Conservation (phyloP, 1,139 yeast species). For the Suhomyces ambrosiae region DNA sequence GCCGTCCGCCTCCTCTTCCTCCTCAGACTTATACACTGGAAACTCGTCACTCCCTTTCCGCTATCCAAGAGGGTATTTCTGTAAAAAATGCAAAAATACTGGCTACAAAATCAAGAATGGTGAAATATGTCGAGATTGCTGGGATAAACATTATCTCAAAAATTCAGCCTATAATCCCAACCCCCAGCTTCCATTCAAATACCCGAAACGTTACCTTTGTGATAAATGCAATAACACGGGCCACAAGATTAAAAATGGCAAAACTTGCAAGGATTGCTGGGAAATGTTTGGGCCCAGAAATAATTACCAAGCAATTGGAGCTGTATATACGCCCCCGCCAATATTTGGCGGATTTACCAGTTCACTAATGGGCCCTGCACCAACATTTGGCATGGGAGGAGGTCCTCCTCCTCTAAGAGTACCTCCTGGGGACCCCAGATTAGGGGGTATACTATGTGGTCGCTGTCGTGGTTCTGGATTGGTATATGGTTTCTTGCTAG, state of each 20-base stretch:
- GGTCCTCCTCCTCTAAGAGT: constrained; percentile 43
- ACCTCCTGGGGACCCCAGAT: constrained; percentile 78
- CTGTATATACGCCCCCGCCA: constrained; percentile 7
- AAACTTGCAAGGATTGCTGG: constrained; percentile 74
- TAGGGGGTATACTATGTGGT: constrained; percentile 82
- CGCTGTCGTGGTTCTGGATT: constrained; percentile 74
- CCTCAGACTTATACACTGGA: constrained; percentile 17
- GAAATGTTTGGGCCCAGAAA: constrained; percentile 56
- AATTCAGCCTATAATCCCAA: constrained; percentile 44
- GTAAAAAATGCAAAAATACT: constrained; percentile 44
- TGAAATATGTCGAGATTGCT: constrained; percentile 39
- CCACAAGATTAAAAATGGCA: constrained; percentile 61
- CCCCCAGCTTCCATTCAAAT: constrained; percentile 43
- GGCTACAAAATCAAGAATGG: constrained; percentile 38
- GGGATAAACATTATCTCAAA: constrained; percentile 35
- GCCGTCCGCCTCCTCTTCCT: constrained; percentile 3
- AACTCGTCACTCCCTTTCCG: constrained; percentile 55
- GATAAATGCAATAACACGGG: constrained; percentile 79
- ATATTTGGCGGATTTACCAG: constrained; percentile 6
- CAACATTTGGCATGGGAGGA: constrained; percentile 2
- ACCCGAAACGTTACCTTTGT: constrained; percentile 66
- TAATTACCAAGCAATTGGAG: constrained; percentile 11
- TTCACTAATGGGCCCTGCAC: constrained; percentile 2
- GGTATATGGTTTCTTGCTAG: constrained; percentile 49
- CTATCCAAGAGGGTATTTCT: constrained; percentile 38